Percentiles rank a stretch among this genome's conserved stretches.
phyloP scores from a whole-genome alignment of 106 monocot genomes.

The Amphibolis antarctica region DNA sequence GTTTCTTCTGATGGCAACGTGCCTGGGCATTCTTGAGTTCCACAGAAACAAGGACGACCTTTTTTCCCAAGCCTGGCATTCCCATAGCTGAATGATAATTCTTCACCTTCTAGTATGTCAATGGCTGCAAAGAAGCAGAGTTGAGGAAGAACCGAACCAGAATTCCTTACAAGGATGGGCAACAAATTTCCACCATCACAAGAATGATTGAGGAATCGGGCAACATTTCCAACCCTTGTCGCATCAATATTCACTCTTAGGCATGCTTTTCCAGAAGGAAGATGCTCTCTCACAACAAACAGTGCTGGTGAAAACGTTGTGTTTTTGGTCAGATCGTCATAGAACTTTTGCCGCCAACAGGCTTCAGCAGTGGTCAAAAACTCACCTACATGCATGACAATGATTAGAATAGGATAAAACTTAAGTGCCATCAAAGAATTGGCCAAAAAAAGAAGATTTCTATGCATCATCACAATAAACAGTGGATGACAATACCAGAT shows the following conservation, averaged over 20 bases:
- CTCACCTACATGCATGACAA: constrained; percentile 33
- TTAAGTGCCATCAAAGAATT: neutral
- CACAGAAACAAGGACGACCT: constrained; percentile 62
- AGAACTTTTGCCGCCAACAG: constrained; percentile 35
- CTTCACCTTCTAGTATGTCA: constrained; percentile 54
- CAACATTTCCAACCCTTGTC: constrained; percentile 61
- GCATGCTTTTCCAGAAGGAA: constrained; percentile 78
- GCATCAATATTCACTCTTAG: constrained; percentile 84
- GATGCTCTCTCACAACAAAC: constrained; percentile 79
- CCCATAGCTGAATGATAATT: constrained; percentile 82
- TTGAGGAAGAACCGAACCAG: constrained; percentile 62
- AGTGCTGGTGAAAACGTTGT: constrained; percentile 46
- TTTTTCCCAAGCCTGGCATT: constrained; percentile 12
- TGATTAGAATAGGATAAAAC: neutral
- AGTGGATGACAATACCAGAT: too few species aligned
- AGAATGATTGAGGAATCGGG: constrained; percentile 88
- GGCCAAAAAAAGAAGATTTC: neutral
- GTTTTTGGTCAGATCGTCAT: constrained; percentile 38
- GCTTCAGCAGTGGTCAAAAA: constrained; percentile 72
- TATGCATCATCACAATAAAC: too few species aligned
- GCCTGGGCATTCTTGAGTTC: constrained; percentile 43
- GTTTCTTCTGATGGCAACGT: constrained; percentile 81
- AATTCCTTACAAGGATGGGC: constrained; percentile 45
- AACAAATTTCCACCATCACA: constrained; percentile 85
- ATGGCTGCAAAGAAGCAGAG: constrained; percentile 77